Evolutionary conservation across 257 asterid species (phyloP).

Genomic region (Echium plantagineum): DNA sequence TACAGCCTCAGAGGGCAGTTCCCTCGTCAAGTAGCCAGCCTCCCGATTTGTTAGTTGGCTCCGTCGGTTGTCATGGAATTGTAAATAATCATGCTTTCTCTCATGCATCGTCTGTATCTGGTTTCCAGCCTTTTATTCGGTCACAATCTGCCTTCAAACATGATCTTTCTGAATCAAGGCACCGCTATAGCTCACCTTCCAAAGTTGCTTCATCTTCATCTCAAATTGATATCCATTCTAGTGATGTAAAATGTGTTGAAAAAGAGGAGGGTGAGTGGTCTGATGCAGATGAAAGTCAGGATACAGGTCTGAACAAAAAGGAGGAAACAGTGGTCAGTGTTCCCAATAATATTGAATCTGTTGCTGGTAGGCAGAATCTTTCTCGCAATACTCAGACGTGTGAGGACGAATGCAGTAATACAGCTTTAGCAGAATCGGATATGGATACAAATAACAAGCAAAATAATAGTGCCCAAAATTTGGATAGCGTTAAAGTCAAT

Average conservation of each 20-base stretch:
- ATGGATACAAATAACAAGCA: slow-evolving; percentile 51
- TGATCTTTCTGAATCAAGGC: slow-evolving; percentile 24
- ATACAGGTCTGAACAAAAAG: background rate
- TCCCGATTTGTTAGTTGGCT: slow-evolving; percentile 45
- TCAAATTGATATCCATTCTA: slow-evolving; percentile 30
- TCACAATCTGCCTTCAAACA: slow-evolving; percentile 35
- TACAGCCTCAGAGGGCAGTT: slow-evolving; percentile 87
- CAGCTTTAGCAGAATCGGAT: slow-evolving; percentile 24
- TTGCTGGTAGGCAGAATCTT: slow-evolving; percentile 21
- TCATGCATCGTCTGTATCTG: slow-evolving; percentile 91
- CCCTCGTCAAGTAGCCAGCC: slow-evolving; percentile 70
- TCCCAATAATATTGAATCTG: slow-evolving; percentile 12
- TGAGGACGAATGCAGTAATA: slow-evolving; percentile 36
- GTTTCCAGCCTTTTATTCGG: slow-evolving; percentile 94
- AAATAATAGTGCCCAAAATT: slow-evolving; percentile 20
- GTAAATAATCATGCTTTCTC: slow-evolving; percentile 83
- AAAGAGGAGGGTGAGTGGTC: slow-evolving; percentile 99
- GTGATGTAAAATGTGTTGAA: slow-evolving; percentile 40
- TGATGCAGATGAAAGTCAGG: slow-evolving; percentile 62
- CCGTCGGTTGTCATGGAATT: slow-evolving; percentile 63
- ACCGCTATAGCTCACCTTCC: slow-evolving; percentile 18
- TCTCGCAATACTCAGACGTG: slow-evolving; percentile 26
- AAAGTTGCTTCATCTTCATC: slow-evolving; percentile 26
- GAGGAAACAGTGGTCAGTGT: slow-evolving; percentile 7
- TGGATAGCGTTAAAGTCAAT: slow-evolving; percentile 25